A percentile compares a stretch with the other conserved stretches of the same genome.
phyloP scores from a whole-genome alignment of 139 green algal genomes.

The Tetraselmis striata region DNA sequence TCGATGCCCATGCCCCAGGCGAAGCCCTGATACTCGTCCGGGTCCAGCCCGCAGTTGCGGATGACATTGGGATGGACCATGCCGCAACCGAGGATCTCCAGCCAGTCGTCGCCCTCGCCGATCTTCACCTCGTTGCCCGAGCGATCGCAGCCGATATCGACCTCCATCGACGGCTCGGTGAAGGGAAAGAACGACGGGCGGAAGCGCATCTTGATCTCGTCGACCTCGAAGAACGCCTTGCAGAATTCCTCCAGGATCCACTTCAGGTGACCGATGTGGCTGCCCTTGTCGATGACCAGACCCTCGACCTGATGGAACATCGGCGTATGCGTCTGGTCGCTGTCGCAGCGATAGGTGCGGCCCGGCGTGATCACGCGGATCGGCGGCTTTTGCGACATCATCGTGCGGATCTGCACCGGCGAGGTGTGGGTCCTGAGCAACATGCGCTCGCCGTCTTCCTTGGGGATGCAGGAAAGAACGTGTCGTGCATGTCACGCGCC shows the following conservation, averaged over 20 bases:
- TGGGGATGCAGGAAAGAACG: too few species aligned
- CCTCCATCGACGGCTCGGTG: background rate
- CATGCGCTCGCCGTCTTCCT: too few species aligned
- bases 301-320: conserved; percentile 10
- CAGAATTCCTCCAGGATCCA: too few species aligned
- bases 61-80: conserved; percentile 8
- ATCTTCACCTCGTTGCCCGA: too few species aligned
- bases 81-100: background rate
- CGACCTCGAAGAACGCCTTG: background rate
- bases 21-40: background rate
- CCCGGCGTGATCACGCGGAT: too few species aligned
- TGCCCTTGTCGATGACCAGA: background rate
- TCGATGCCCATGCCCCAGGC: conserved; percentile 4
- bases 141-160: background rate
- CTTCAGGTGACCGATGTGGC: too few species aligned
- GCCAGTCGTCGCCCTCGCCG: background rate
- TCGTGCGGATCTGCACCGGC: too few species aligned
- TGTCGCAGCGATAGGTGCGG: background rate
- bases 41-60: background rate
- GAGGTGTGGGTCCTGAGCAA: too few species aligned
- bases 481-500: too few species aligned
- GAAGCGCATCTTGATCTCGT: background rate
- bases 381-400: too few species aligned
- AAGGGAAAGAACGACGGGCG: background rate
- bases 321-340: background rate